Conservation (phyloP, 1,284 basidiomycete species). For the Tylopilus sp. region DNA sequence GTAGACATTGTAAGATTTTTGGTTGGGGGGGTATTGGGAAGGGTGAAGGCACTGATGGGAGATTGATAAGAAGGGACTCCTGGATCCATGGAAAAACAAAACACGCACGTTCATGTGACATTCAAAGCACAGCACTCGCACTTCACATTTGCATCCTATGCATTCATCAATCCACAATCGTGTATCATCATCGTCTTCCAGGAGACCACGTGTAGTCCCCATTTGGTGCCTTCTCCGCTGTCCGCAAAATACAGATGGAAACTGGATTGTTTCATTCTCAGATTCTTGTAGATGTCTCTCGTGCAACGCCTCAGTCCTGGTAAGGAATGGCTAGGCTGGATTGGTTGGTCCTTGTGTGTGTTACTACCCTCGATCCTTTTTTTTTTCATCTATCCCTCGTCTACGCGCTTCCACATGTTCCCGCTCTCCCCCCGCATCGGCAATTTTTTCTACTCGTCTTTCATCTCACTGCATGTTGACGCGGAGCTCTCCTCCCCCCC, state of each 20-base stretch:
- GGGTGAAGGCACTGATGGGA: constrained; percentile 6
- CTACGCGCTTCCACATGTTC: neutral
- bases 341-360: constrained; percentile 9
- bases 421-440: neutral
- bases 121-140: constrained; percentile 8
- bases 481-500: neutral
- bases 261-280: neutral
- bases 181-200: constrained; percentile 3
- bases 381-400: neutral
- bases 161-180: constrained; percentile 2
- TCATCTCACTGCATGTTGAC: too few relatives aligned
- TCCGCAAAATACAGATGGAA: constrained; percentile 6
- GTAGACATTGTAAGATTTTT: neutral
- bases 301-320: constrained; percentile 2
- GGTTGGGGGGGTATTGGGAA: constrained; percentile 13
- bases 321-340: constrained; percentile 7
- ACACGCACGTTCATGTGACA: neutral
- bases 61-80: constrained; percentile 2
- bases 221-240: constrained; percentile 8
- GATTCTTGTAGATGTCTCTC: constrained; percentile 6
- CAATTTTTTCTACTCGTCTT: too few relatives aligned
- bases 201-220: neutral
- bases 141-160: constrained; percentile 9
- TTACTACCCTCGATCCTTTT: neutral
- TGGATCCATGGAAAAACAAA: neutral